Percentiles rank a stretch among this genome's conserved stretches.
Conservation (phyloP, 202 grass and related monocot species). For the Carex sylvatica region DNA sequence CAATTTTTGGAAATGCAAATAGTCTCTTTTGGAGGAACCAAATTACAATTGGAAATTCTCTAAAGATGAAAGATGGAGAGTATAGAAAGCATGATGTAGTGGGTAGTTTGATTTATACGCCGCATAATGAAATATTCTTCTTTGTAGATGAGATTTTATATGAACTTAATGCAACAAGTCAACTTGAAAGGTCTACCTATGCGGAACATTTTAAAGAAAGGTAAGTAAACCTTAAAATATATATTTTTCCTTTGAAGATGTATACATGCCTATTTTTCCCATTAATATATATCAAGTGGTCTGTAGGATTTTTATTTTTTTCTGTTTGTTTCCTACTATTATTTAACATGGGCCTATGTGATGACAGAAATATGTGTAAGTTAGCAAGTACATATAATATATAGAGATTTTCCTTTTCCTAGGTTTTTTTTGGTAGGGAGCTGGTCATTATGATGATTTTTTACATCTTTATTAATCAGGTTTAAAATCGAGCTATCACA, state of each 20-base stretch:
- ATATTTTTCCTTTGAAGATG: neutral
- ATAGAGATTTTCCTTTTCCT: neutral
- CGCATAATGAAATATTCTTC: constrained; percentile 61
- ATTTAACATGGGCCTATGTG: neutral
- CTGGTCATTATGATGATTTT: neutral
- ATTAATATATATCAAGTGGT: neutral
- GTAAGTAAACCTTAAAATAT: constrained; percentile 29
- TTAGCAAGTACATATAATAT: neutral
- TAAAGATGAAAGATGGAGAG: constrained; percentile 58
- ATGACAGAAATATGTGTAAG: neutral
- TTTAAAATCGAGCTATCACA: constrained; percentile 51
- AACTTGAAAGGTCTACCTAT: constrained; percentile 39
- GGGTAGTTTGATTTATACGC: constrained; percentile 78
- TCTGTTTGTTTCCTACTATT: neutral
- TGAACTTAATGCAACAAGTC: constrained; percentile 52
- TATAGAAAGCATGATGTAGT: constrained; percentile 63
- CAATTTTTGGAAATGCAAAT: constrained; percentile 47
- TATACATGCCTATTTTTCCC: neutral
- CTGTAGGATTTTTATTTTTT: neutral
- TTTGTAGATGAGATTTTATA: constrained; percentile 60
- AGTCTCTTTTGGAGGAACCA: constrained; percentile 28
- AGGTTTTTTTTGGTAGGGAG: neutral
- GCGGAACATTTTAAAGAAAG: constrained; percentile 52
- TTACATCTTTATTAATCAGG: constrained; percentile 41
- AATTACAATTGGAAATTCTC: constrained; percentile 37